Evolutionary conservation across 495 filamentous ascomycete genomes (phyloP).

Genomic region (Parachaetomium inaequale): DNA sequence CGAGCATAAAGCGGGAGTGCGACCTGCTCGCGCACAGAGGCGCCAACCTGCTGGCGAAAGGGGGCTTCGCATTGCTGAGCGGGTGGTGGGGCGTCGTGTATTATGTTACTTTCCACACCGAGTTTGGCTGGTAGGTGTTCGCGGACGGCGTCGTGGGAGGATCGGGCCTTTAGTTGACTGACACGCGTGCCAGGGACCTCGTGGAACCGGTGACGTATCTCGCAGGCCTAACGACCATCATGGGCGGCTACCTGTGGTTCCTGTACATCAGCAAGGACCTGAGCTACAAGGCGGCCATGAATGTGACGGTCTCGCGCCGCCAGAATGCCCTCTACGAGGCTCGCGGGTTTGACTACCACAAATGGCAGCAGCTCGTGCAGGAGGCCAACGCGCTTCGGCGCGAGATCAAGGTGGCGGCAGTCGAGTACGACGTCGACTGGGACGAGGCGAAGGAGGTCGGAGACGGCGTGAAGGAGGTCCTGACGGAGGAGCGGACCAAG

Average conservation of each 20-base stretch:
- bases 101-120: conserved; percentile 71
- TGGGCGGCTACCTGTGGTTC: conserved; percentile 91
- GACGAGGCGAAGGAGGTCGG: conserved; percentile 75
- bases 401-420: conserved; percentile 78
- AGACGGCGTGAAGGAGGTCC: conserved; percentile 64
- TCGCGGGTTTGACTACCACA: conserved; percentile 67
- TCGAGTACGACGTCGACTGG: conserved; percentile 94
- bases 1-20: conserved; percentile 76
- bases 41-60: conserved; percentile 75
- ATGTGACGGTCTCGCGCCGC: conserved; percentile 74
- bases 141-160: background rate
- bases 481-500: conserved; percentile 59
- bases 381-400: conserved; percentile 73
- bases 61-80: conserved; percentile 66
- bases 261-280: conserved; percentile 89
- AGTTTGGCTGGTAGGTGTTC: conserved; percentile 57
- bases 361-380: conserved; percentile 76
- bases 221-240: conserved; percentile 74
- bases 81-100: conserved; percentile 82
- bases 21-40: conserved; percentile 70
- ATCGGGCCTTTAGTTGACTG: background rate
- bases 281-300: conserved; percentile 77
- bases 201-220: conserved; percentile 92
- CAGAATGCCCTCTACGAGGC: conserved; percentile 73
- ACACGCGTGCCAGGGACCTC: conserved; percentile 52